Conservation (phyloP, 345 rosid species). For the Linum lewisii region DNA sequence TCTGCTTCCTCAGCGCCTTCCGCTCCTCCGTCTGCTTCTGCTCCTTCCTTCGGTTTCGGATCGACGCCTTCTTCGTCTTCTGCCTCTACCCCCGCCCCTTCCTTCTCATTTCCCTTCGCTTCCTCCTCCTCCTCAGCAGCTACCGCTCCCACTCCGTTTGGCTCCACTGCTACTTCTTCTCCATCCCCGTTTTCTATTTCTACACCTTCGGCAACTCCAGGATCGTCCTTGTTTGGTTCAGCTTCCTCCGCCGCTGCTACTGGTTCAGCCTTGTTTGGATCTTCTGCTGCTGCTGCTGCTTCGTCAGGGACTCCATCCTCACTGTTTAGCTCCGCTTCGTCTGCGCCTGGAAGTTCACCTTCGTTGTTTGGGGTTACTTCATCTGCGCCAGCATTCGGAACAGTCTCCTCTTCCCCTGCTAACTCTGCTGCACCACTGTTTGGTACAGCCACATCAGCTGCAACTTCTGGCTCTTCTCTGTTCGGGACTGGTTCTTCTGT, state of each 20-base stretch:
- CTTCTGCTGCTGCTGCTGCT: constrained; percentile 9
- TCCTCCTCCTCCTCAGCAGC: constrained; percentile 1
- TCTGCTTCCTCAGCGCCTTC: constrained; percentile 14
- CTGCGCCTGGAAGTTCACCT: constrained; percentile 12
- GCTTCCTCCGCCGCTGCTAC: constrained; percentile 22
- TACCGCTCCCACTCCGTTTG: constrained; percentile 10
- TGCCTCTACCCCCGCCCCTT: constrained; percentile 13
- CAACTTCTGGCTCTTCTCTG: constrained; percentile 1
- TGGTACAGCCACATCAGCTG: constrained; percentile 13
- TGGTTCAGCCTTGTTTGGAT: constrained; percentile 15
- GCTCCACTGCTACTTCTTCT: constrained; percentile 2
- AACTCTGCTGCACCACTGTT: constrained; percentile 19
- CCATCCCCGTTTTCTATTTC: constrained; percentile 10
- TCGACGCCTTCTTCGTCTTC: constrained; percentile 18
- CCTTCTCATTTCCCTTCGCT: constrained; percentile 19
- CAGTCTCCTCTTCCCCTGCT: not conserved
- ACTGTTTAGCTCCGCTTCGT: constrained; percentile 8
- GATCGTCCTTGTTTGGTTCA: constrained; percentile 21
- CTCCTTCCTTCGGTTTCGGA: constrained; percentile 6
- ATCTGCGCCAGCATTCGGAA: not conserved
- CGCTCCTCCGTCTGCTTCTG: constrained; percentile 7
- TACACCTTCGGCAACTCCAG: constrained; percentile 4
- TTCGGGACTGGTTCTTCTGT: constrained; percentile 9
- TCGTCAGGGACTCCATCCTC: constrained; percentile 5
- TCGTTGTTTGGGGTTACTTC: constrained; percentile 19